Evolutionary conservation across 1,284 basidiomycete genomes (phyloP).

Genomic region (Rhodotorula mucilaginosa): DNA sequence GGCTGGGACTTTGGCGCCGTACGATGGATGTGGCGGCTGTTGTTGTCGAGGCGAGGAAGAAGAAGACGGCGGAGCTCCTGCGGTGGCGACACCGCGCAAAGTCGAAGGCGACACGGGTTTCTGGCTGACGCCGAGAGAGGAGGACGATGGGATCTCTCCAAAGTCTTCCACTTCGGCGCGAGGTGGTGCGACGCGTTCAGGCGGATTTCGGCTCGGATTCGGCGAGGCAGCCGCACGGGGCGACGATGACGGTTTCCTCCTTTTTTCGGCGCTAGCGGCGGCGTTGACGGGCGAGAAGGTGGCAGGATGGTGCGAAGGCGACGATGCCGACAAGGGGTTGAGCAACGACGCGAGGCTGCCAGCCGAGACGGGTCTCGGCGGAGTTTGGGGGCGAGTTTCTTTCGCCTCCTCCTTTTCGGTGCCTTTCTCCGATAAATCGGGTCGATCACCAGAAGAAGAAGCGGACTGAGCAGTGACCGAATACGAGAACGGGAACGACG

Average conservation of each 20-base stretch:
- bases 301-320: neutral
- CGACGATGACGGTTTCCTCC: neutral
- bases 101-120: neutral
- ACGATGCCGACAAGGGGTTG: conserved; percentile 12
- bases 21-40: neutral
- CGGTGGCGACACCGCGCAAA: neutral
- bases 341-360: conserved; percentile 16
- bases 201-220: no score
- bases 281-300: neutral
- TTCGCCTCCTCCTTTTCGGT: neutral
- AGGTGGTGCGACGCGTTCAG: neutral
- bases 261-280: no score
- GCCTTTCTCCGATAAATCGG: neutral
- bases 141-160: neutral
- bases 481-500: neutral
- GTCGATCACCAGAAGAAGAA: no score
- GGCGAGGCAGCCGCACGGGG: neutral
- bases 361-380: neutral
- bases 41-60: neutral
- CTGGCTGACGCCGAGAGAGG: neutral
- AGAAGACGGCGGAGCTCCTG: neutral
- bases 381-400: neutral
- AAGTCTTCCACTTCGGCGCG: conserved; percentile 21
- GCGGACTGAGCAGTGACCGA: no score
- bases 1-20: conserved; percentile 2